Evolutionary conservation across 495 filamentous ascomycete species (phyloP).

Genomic region (Parathielavia appendiculata): DNA sequence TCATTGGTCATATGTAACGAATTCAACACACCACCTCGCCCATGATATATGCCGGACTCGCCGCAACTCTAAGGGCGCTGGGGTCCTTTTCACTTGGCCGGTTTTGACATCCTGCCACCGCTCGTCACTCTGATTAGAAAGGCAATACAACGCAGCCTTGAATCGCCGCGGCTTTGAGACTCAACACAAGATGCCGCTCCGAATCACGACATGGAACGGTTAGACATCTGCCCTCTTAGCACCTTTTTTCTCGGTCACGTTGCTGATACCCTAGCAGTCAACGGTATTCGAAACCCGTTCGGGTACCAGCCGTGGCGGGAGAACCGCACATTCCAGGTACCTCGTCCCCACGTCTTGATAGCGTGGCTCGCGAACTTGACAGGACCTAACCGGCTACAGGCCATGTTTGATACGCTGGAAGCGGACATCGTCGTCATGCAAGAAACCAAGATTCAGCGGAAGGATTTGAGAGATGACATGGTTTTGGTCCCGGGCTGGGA

Average conservation of each 20-base stretch:
- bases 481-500: slow-evolving; percentile 94
- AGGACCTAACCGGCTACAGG: slow-evolving; percentile 35
- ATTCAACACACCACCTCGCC: not conserved
- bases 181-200: slow-evolving; percentile 55
- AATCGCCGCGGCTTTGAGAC: not conserved
- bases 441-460: slow-evolving; percentile 93
- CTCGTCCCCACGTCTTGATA: not conserved
- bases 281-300: slow-evolving; percentile 97
- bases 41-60: not conserved
- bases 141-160: not conserved
- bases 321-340: slow-evolving; percentile 73
- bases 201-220: slow-evolving; percentile 93
- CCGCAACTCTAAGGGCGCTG: not conserved
- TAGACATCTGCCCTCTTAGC: slow-evolving; percentile 23
- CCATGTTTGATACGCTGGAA: slow-evolving; percentile 92
- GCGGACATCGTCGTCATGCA: slow-evolving; percentile 94
- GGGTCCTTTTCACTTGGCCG: not conserved
- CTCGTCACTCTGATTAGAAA: not conserved
- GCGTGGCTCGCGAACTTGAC: not conserved
- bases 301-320: slow-evolving; percentile 92
- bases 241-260: not conserved
- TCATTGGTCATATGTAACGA: not conserved
- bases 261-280: slow-evolving; percentile 52
- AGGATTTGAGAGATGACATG: slow-evolving; percentile 93
- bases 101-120: not conserved